Evolutionary conservation across 2,329 filamentous ascomycete genomes (phyloP).

Genomic region (Sclerotinia borealis): DNA sequence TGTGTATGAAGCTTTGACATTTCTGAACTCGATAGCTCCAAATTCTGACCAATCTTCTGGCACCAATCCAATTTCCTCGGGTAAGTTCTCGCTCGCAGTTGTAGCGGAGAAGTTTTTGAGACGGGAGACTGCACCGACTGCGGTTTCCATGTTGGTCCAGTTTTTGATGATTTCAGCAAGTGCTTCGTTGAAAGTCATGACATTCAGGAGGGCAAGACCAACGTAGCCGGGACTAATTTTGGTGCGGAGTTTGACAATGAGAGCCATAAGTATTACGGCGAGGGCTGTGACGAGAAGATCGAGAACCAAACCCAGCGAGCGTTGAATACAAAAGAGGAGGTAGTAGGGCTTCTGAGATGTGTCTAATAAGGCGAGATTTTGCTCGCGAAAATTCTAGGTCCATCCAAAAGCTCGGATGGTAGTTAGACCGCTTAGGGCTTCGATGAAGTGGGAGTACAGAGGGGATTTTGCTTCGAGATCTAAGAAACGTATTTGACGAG

Average conservation of each 20-base stretch:
- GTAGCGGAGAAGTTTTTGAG: slow-evolving; percentile 17
- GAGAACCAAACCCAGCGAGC: slow-evolving; percentile 46
- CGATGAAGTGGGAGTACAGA: slow-evolving; percentile 43
- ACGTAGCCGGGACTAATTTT: slow-evolving; percentile 27
- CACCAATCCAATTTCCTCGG: slow-evolving; percentile 13
- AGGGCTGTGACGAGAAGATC: slow-evolving; percentile 26
- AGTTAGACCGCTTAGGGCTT: slow-evolving; percentile 39
- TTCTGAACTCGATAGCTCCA: slow-evolving; percentile 33
- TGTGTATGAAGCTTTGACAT: slow-evolving; percentile 31
- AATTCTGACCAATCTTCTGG: slow-evolving; percentile 22
- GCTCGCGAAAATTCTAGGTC: slow-evolving; percentile 22
- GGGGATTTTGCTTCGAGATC: slow-evolving; percentile 42
- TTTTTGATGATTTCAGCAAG: slow-evolving; percentile 22
- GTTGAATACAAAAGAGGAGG: slow-evolving; percentile 50
- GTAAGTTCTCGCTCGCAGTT: slow-evolving; percentile 20
- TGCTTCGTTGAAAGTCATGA: slow-evolving; percentile 26
- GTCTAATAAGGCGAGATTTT: slow-evolving; percentile 44
- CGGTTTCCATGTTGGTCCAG: slow-evolving; percentile 29
- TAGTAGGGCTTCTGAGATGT: slow-evolving; percentile 52
- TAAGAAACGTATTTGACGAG: slow-evolving; percentile 44
- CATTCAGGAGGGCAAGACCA: slow-evolving; percentile 30
- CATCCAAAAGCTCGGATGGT: slow-evolving; percentile 44
- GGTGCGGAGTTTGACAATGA: slow-evolving; percentile 32
- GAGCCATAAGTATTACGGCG: slow-evolving; percentile 31
- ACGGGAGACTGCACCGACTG: slow-evolving; percentile 25